Conservation (phyloP, 306 rosid species). For the Fragaria iinumae region DNA sequence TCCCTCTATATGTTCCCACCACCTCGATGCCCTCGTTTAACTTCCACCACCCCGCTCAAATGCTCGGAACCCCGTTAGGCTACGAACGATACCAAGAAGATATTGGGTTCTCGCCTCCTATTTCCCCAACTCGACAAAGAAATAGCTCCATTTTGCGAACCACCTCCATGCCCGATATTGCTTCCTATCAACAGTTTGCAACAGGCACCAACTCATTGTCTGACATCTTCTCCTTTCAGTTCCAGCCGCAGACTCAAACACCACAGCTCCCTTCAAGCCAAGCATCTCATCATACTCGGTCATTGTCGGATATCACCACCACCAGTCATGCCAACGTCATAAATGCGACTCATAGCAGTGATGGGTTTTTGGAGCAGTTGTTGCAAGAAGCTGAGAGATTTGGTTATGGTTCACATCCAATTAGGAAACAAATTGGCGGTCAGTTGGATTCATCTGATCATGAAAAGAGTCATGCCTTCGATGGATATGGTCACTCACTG, state of each 20-base stretch:
- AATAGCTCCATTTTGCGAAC: neutral
- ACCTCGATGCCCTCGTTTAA: constrained; percentile 41
- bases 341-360: constrained; percentile 13
- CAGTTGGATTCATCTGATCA: constrained; percentile 25
- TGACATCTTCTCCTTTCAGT: constrained; percentile 37
- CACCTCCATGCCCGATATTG: constrained; percentile 19
- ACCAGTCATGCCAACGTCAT: constrained; percentile 27
- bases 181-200: constrained; percentile 31
- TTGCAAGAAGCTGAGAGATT: constrained; percentile 52
- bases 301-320: constrained; percentile 19
- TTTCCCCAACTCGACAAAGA: constrained; percentile 19
- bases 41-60: constrained; percentile 59
- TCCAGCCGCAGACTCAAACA: constrained; percentile 28
- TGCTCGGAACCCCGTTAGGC: constrained; percentile 40
- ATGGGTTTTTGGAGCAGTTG: constrained; percentile 52
- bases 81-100: constrained; percentile 45
- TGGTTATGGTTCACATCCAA: constrained; percentile 29
- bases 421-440: constrained; percentile 22
- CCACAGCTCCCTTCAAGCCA: constrained; percentile 74
- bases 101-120: constrained; percentile 21
- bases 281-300: constrained; percentile 34
- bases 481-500: constrained; percentile 40
- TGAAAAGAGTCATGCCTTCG: constrained; percentile 40
- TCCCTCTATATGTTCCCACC: constrained; percentile 19
- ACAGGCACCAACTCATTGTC: neutral